Conservation (phyloP, 192 early-diverging fungal genomes). For the Coemansia sp. region DNA sequence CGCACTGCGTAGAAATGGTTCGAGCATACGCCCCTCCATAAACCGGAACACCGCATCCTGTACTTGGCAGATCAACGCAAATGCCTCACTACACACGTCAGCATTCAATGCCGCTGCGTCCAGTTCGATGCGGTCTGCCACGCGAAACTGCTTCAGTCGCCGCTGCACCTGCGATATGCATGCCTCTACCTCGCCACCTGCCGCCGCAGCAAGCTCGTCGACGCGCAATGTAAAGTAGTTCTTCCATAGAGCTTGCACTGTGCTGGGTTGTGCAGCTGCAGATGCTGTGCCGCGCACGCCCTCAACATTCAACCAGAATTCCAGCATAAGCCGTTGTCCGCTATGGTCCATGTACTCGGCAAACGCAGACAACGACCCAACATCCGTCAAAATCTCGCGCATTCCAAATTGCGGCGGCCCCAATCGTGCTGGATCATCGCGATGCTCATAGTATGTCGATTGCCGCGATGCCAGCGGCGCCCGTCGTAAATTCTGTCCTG, state of each 20-base stretch:
- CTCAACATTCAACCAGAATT: constrained; percentile 76
- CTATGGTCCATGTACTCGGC: constrained; percentile 78
- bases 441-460: constrained; percentile 51
- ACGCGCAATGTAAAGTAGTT: constrained; percentile 53
- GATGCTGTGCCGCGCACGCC: constrained; percentile 50
- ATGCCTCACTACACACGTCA: constrained; percentile 27
- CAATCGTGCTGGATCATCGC: constrained; percentile 41
- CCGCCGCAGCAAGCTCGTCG: constrained; percentile 36
- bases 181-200: constrained; percentile 25
- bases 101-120: constrained; percentile 11
- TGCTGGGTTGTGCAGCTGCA: constrained; percentile 8
- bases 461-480: constrained; percentile 14
- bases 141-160: constrained; percentile 29
- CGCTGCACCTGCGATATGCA: constrained; percentile 38
- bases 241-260: constrained; percentile 50
- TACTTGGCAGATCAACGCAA: constrained; percentile 41
- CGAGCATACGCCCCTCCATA: constrained; percentile 62
- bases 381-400: constrained; percentile 64
- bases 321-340: constrained; percentile 61
- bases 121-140: constrained; percentile 15
- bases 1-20: constrained; percentile 60
- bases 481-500: not conserved
- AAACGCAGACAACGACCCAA: constrained; percentile 68
- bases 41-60: constrained; percentile 65
- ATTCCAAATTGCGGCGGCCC: constrained; percentile 56